phyloP scores from a whole-genome alignment of 2,329 filamentous ascomycete species.

The Pseudonectria buxi region DNA sequence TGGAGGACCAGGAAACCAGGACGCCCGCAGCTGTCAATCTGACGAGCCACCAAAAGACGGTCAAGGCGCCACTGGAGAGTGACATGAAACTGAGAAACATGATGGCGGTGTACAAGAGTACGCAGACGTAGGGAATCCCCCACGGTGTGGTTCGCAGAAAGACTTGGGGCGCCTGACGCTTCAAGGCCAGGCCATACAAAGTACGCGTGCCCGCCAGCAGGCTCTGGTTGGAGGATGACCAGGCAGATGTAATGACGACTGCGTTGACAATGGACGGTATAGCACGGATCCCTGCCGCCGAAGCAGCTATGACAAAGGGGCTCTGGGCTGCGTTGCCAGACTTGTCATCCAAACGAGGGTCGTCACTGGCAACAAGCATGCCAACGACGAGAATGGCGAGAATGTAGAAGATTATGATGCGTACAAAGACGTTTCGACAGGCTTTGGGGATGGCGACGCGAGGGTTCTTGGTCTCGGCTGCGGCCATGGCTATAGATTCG shows the following conservation, averaged over 20 bases:
- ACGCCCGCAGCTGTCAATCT: conserved; percentile 56
- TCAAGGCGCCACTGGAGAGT: conserved; percentile 50
- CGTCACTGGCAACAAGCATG: conserved; percentile 54
- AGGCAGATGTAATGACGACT: conserved; percentile 65
- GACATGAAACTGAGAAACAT: conserved; percentile 53
- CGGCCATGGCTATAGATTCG: conserved; percentile 55
- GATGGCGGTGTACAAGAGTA: conserved; percentile 46
- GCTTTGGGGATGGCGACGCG: conserved; percentile 46
- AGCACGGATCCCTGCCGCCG: conserved; percentile 57
- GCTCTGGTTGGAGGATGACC: conserved; percentile 62
- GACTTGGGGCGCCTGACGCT: conserved; percentile 50
- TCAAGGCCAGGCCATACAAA: conserved; percentile 52
- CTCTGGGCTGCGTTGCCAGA: conserved; percentile 35
- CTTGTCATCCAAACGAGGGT: conserved; percentile 44
- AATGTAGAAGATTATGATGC: conserved; percentile 55
- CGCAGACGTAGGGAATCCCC: conserved; percentile 56
- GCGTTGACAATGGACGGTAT: conserved; percentile 71
- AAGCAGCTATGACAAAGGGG: conserved; percentile 67
- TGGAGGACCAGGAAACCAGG: conserved; percentile 55
- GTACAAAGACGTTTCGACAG: conserved; percentile 51
- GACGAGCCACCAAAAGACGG: conserved; percentile 60
- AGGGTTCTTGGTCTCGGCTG: conserved; percentile 52
- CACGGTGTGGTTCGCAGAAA: conserved; percentile 53
- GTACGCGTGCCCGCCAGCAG: conserved; percentile 54
- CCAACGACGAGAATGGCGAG: conserved; percentile 66